Conservation (phyloP, 2,329 filamentous ascomycete genomes). For the Stachybotrys chartarum region DNA sequence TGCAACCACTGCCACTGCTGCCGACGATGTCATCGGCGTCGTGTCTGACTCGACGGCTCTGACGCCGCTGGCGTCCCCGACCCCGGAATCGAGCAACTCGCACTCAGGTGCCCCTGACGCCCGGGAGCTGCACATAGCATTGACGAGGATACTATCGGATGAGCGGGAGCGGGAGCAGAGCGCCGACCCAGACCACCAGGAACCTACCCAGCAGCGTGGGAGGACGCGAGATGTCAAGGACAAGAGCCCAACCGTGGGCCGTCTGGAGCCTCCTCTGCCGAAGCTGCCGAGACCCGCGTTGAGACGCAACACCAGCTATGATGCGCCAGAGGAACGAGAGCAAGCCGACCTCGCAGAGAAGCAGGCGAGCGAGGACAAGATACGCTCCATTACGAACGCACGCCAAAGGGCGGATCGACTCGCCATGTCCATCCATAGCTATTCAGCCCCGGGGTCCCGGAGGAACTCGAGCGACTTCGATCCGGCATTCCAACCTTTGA, state of each 20-base stretch:
- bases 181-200: slow-evolving; percentile 2
- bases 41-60: slow-evolving; percentile 10
- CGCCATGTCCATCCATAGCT: slow-evolving; percentile 30
- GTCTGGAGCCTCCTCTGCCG: slow-evolving; percentile 3
- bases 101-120: slow-evolving; percentile 29
- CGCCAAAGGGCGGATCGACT: slow-evolving; percentile 29
- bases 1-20: slow-evolving; percentile 18
- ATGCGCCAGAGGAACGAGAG: slow-evolving; percentile 30
- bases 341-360: slow-evolving; percentile 31
- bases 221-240: neutral
- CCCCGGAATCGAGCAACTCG: slow-evolving; percentile 13
- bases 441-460: slow-evolving; percentile 28
- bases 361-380: slow-evolving; percentile 26
- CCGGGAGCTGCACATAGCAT: slow-evolving; percentile 26
- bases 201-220: slow-evolving; percentile 5
- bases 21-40: slow-evolving; percentile 4
- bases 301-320: slow-evolving; percentile 36
- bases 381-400: slow-evolving; percentile 32
- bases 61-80: slow-evolving; percentile 19
- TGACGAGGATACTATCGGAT: slow-evolving; percentile 29
- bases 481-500: slow-evolving; percentile 23
- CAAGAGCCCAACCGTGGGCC: neutral
- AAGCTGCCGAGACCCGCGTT: slow-evolving; percentile 28
- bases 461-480: slow-evolving; percentile 25
- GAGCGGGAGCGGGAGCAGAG: slow-evolving; percentile 13